phyloP scores from a whole-genome alignment of 129 eudicot species.

The Tagetes patula region DNA sequence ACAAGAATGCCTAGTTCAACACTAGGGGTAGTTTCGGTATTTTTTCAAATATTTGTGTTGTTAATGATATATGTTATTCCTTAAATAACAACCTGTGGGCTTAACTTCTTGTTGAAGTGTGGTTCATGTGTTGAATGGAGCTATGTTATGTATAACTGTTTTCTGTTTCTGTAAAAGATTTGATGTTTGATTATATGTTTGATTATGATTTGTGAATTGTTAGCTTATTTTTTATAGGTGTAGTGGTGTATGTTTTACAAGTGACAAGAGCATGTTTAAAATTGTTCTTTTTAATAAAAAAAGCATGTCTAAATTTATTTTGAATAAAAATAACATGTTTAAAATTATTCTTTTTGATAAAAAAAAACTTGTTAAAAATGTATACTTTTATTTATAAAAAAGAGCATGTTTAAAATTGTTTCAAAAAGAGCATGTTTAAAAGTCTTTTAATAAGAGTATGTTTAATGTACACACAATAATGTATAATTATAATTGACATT shows the following conservation, averaged over 20 bases:
- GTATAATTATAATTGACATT: too few relatives aligned
- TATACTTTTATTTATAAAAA: too few relatives aligned
- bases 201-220: not conserved
- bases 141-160: conserved; percentile 14
- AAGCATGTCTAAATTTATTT: too few relatives aligned
- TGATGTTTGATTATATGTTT: not conserved
- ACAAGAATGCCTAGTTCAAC: conserved; percentile 64
- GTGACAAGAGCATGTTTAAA: not conserved
- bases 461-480: too few relatives aligned
- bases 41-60: conserved; percentile 13
- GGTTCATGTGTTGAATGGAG: conserved; percentile 24
- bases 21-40: conserved; percentile 33
- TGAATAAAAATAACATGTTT: too few relatives aligned
- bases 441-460: too few relatives aligned
- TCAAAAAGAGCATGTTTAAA: too few relatives aligned
- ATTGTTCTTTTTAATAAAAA: too few relatives aligned
- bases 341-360: too few relatives aligned
- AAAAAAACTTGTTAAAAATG: too few relatives aligned
- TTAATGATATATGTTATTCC: not conserved
- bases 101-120: conserved; percentile 31
- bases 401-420: too few relatives aligned
- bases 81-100: conserved; percentile 37
- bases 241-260: not conserved
- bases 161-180: conserved; percentile 9
- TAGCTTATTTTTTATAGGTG: not conserved